Base-by-base conservation (phyloP, 257 asterid species). In the Nicotiana obtusifolia region DNA sequence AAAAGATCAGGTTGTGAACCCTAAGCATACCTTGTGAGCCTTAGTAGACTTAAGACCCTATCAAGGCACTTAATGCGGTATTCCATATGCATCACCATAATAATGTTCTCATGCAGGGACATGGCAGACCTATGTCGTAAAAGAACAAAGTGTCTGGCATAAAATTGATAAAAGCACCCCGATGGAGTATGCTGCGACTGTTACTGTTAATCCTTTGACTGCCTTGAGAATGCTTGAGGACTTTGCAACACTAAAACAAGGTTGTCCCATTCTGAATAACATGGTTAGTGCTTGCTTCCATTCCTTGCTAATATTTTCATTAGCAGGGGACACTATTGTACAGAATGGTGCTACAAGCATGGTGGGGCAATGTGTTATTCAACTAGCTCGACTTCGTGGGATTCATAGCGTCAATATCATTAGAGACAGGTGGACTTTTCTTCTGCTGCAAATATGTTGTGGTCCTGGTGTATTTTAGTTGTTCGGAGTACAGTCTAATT, bases 281-380 rank as follows among this genome's bases (percentile, higher is more conserved):
- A 61, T 64, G 53, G 8, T n/a, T 67, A 66, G 53, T 83, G 37
- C 37, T 86, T 53, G 59, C 41, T 53, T 61, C 28, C 80, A 19
- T 85, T 64, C 37, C 15, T 81, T 73, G 56, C 78, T 87, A 7
- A 86, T 84, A 35, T 80, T 73, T 76, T 81, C 86, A 60, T 11
- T 35, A 56, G 56, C n/a, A 95, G 99, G 99, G 47, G 97, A 96
- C 88, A 85, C 91, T 83, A 85, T 96, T 57, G 98, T 96, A 81
- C 99, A 96, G 87, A 96, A 96, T 82, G 99, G 99, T 65, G 97
- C 99, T 44, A 94, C 99, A 56, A 94, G 99, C 91, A 93, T 96
- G 49, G 99, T 94, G 20, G 99, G 99, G 68, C 99, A 92, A 89
- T 96, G 99, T 79, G 65, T 93, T 85, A 88, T 93, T 88, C 99